A percentile compares a stretch with the other conserved stretches of the same genome.
These are phyloP conservation scores for Solanum sejunctum DNA, from an alignment of 257 asterid species.

Conservation along the genomic window DNA sequence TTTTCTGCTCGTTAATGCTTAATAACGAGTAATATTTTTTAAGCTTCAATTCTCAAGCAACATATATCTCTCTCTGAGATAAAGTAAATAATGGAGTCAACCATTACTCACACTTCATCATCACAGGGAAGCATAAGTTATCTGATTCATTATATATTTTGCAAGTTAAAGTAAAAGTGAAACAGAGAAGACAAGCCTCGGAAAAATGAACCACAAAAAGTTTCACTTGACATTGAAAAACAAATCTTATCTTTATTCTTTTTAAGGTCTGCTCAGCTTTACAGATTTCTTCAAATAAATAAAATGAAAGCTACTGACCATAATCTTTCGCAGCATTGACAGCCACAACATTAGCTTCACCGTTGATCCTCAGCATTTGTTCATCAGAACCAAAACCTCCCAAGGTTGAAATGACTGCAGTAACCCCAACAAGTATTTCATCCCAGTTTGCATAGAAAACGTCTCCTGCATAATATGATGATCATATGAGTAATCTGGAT, in stretches of 20 bases:
- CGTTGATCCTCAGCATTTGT: slow-evolving; percentile 92
- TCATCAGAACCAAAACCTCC: slow-evolving; percentile 98
- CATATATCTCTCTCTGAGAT: not conserved
- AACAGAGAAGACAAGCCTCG: not conserved
- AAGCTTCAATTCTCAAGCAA: not conserved
- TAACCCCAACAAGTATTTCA: slow-evolving; percentile 75
- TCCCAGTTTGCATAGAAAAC: slow-evolving; percentile 92
- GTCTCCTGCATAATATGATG: slow-evolving; percentile 50
- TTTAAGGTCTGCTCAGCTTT: not conserved
- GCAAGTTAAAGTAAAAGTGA: not conserved
- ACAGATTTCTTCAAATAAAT: not conserved
- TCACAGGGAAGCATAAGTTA: not conserved
- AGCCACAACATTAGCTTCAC: slow-evolving; percentile 91
- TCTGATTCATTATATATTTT: not conserved
- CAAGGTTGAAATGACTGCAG: slow-evolving; percentile 87
- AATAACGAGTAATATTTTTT: not conserved
- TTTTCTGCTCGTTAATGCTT: not conserved
- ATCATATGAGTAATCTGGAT: slow-evolving; percentile 5
- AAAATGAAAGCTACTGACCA: slow-evolving; percentile 33
- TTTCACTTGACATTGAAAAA: not conserved
- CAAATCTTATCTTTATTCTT: not conserved
- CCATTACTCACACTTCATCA: not conserved
- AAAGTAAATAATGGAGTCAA: not conserved
- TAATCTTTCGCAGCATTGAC: slow-evolving; percentile 86
- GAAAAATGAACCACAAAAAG: not conserved